Percentiles rank a stretch among this genome's conserved stretches.
Evolutionary conservation across 176 grass and related monocot genomes (phyloP).

Genomic region (Cenchrus americanus): DNA sequence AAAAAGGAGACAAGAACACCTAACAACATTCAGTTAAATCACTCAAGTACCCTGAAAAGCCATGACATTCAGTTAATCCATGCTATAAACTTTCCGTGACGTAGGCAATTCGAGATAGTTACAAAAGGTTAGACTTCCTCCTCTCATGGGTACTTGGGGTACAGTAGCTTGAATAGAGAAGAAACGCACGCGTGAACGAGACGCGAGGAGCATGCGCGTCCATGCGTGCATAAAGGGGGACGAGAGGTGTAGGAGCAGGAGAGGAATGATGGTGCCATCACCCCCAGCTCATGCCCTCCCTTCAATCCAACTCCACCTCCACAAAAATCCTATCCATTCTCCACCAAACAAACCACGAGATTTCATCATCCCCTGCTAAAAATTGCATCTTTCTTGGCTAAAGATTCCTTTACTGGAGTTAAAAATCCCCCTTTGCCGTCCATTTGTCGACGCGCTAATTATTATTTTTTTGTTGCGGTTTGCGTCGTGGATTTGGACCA

Average conservation of each 20-base stretch:
- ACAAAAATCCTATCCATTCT: conserved; percentile 42
- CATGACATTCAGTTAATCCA: conserved; percentile 30
- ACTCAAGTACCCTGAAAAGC: neutral
- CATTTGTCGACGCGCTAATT: conserved; percentile 9
- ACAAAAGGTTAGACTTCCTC: conserved; percentile 11
- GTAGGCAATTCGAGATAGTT: conserved; percentile 26
- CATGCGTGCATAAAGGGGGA: conserved; percentile 31
- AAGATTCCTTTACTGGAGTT: conserved; percentile 41
- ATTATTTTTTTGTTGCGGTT: conserved; percentile 28
- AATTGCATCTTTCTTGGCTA: conserved; percentile 40
- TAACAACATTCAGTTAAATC: conserved; percentile 28
- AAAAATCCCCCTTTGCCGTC: conserved; percentile 29
- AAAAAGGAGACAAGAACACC: conserved; percentile 29
- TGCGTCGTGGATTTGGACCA: conserved; percentile 45
- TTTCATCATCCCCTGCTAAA: conserved; percentile 34
- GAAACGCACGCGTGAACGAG: conserved; percentile 42
- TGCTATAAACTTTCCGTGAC: conserved; percentile 2
- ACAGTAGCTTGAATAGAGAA: conserved; percentile 25
- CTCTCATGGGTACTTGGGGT: neutral
- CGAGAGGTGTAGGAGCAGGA: conserved; percentile 17
- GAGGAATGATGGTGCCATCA: conserved; percentile 47
- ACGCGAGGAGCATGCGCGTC: conserved; percentile 48
- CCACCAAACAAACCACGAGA: conserved; percentile 35
- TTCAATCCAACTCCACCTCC: conserved; percentile 96
- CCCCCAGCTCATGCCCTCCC: conserved; percentile 57